Percentiles rank a stretch among this genome's conserved stretches.
phyloP scores from a whole-genome alignment of 306 rosid species.

The Hippophae gyantsensis region DNA sequence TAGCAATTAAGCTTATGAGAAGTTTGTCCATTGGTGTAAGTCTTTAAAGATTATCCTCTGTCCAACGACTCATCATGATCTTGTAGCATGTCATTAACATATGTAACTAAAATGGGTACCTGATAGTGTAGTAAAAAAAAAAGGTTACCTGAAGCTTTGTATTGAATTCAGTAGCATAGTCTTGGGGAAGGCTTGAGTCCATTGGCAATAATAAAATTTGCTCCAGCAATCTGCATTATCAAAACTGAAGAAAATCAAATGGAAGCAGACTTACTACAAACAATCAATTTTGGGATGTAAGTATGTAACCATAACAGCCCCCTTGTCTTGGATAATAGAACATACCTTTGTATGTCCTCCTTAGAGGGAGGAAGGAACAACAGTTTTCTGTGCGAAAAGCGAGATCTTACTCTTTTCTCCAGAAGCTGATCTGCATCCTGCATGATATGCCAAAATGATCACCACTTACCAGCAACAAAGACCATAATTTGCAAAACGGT shows the following conservation, averaged over 20 bases:
- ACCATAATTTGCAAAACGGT: slow-evolving; percentile 7
- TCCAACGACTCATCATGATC: no score
- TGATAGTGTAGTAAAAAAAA: no score
- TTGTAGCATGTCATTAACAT: no score
- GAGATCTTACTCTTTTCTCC: slow-evolving; percentile 93
- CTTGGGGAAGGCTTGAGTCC: slow-evolving; percentile 55
- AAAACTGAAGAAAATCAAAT: slow-evolving; percentile 17
- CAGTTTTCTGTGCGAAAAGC: slow-evolving; percentile 86
- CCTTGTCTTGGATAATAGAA: slow-evolving; percentile 13
- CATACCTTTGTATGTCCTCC: slow-evolving; percentile 55
- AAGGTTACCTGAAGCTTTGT: slow-evolving; percentile 70
- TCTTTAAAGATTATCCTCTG: background rate
- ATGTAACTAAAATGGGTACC: no score
- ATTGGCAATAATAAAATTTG: slow-evolving; percentile 56
- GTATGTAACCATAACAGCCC: background rate
- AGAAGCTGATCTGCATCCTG: slow-evolving; percentile 95
- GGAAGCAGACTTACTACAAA: slow-evolving; percentile 3
- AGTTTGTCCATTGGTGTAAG: background rate
- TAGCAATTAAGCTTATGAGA: background rate
- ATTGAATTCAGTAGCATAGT: slow-evolving; percentile 60
- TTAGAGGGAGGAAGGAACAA: slow-evolving; percentile 68
- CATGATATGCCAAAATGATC: slow-evolving; percentile 17
- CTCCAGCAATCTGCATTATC: slow-evolving; percentile 55
- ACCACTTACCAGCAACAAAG: slow-evolving; percentile 11
- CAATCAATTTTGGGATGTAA: slow-evolving; percentile 10